Evolutionary conservation across 2,329 filamentous ascomycete species (phyloP), one percentile per base, ranked within the genome.

Genomic region (Conoideocrella luteorostrata): DNA sequence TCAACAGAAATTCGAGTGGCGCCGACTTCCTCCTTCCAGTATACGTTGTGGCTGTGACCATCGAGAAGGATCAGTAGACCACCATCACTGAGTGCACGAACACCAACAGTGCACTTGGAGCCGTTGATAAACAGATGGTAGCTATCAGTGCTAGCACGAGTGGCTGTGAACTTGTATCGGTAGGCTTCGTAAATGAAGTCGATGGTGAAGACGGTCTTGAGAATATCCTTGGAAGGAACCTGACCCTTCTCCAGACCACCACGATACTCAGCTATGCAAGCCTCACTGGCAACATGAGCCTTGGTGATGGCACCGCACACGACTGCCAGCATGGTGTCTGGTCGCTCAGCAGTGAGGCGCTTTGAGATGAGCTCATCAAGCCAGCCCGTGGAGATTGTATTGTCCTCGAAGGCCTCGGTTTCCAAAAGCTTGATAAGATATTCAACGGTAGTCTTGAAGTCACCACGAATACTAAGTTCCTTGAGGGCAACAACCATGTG

Each of bases 401-500:
- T 98, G 49, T 94, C 90, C 70, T 97, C 91, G 62, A 98, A 98
- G 47, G 90, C 93, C 51, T 95, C 91, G 0, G 94, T 98, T 71
- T 98, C 93, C 36, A 98, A 80, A 52, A 98, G 80, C 77, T 98
- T 98, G 70, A 98, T 97, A 52, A 98, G 80, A 65, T 98, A 98
- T 67, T 98, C 93, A 44, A 98, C 91, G 1, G 93, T 98, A 43
- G 93, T 98, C 62, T 90, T 80, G 79, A 98, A 98, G 66, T 98
- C 93, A 78, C 93, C 93, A 70, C 93, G 93, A 74, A 98, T 98
- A 72, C 91, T 98, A 69, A 98, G 70, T 70, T 98, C 93, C 76
- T 98, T 98, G 62, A 98, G 72, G 13, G 93, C 93, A 55, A 98
- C 86, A 54, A 98, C 90, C 93, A 98, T 98, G 74, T 98, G 94